Percentiles rank a stretch among this genome's conserved stretches.
These are phyloP conservation scores for Phytophthora podocarpi DNA, from an alignment of 352 stramenopile species.

Conservation along the genomic window DNA sequence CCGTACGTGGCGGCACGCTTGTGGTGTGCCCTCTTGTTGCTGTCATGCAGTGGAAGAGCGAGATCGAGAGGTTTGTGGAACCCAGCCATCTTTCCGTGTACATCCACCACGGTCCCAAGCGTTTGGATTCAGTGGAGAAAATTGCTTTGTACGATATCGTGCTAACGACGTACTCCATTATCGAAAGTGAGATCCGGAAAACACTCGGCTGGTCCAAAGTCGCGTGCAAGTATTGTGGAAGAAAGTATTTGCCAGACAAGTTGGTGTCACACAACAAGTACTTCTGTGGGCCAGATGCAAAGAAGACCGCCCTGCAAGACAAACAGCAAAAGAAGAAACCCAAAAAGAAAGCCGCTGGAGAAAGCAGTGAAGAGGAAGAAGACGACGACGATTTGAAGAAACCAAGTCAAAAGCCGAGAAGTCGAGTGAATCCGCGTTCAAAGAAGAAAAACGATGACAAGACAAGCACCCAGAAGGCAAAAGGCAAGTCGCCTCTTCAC, in stretches of 20 bases:
- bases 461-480: slow-evolving; percentile 33
- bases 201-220: slow-evolving; percentile 77
- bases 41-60: slow-evolving; percentile 93
- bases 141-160: slow-evolving; percentile 98
- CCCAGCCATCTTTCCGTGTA: slow-evolving; percentile 92
- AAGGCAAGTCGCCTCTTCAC: slow-evolving; percentile 87
- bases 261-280: slow-evolving; percentile 96
- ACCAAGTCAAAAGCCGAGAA: slow-evolving; percentile 41
- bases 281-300: slow-evolving; percentile 97
- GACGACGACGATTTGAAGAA: slow-evolving; percentile 72
- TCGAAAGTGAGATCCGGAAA: slow-evolving; percentile 92
- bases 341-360: slow-evolving; percentile 66
- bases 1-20: slow-evolving; percentile 88
- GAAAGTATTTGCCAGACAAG: slow-evolving; percentile 93
- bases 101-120: slow-evolving; percentile 96
- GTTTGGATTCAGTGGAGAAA: slow-evolving; percentile 55
- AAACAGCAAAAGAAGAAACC: slow-evolving; percentile 74
- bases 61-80: slow-evolving; percentile 94
- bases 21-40: slow-evolving; percentile 98
- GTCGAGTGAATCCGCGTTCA: slow-evolving; percentile 24
- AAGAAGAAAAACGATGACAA: slow-evolving; percentile 47
- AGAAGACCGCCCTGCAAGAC: slow-evolving; percentile 93
- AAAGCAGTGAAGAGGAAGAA: slow-evolving; percentile 68
- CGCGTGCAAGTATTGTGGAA: slow-evolving; percentile 96
- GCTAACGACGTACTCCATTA: slow-evolving; percentile 98